Percentiles rank a stretch among this genome's conserved stretches.
phyloP scores from a whole-genome alignment of 2,329 filamentous ascomycete genomes.

The Colletotrichum simmondsii region DNA sequence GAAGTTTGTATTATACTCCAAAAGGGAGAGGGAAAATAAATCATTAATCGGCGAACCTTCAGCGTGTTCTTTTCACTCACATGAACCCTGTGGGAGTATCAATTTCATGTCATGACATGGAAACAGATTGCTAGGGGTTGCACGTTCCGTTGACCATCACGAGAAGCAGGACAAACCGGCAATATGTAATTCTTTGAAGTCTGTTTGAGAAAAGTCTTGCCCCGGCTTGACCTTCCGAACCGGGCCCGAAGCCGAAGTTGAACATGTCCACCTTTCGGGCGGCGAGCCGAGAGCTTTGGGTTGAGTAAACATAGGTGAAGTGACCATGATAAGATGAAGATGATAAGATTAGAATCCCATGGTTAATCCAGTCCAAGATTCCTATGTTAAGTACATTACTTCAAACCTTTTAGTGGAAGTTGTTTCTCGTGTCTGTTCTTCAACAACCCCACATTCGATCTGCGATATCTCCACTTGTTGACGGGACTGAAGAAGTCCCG shows the following conservation, averaged over 20 bases:
- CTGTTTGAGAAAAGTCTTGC: neutral
- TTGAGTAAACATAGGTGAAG: neutral
- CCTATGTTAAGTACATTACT: neutral
- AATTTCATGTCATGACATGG: neutral
- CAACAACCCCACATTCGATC: neutral
- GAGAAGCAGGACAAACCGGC: neutral
- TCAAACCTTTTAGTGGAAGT: neutral
- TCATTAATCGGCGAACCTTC: neutral
- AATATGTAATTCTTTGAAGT: neutral
- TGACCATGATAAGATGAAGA: no score
- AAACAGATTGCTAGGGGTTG: no score
- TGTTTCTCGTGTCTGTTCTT: neutral
- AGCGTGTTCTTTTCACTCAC: no score
- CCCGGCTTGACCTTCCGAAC: neutral
- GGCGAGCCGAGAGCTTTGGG: neutral
- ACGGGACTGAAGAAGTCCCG: neutral
- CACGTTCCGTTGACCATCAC: no score
- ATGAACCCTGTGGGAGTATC: no score
- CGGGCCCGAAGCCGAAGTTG: neutral
- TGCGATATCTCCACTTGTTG: neutral
- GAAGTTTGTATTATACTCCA: constrained; percentile 1
- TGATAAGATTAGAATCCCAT: no score
- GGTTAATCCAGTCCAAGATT: no score
- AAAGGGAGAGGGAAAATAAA: neutral
- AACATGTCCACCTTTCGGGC: neutral